A percentile compares a stretch with the other conserved stretches of the same genome.
These are phyloP conservation scores for Cladophialophora bantiana DNA, from an alignment of 2,329 filamentous ascomycete species.

Conservation along the genomic window DNA sequence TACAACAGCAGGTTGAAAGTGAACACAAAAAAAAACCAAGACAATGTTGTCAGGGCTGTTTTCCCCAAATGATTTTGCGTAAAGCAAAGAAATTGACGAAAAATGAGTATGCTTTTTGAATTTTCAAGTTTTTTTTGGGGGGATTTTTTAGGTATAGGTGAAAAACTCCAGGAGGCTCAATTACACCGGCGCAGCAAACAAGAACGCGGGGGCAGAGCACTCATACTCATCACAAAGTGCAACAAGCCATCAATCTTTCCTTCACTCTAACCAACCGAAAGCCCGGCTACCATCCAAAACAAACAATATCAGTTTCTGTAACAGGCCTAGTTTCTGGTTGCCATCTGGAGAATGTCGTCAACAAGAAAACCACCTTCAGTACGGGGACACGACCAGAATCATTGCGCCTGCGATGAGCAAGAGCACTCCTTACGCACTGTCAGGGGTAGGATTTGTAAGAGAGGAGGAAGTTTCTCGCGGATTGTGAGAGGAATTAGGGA, in stretches of 20 bases:
- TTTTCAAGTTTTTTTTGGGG: too few relatives aligned
- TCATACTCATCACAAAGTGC: not conserved
- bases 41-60: conserved; percentile 15
- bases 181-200: not conserved
- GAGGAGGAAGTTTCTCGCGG: too few relatives aligned
- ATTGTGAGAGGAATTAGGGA: too few relatives aligned
- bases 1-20: too few relatives aligned
- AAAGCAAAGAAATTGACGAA: conserved; percentile 40
- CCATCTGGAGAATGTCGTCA: too few relatives aligned
- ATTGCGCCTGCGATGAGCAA: too few relatives aligned
- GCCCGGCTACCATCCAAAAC: not conserved
- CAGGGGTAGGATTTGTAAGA: too few relatives aligned
- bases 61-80: conserved; percentile 40
- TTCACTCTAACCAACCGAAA: not conserved
- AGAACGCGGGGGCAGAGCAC: not conserved
- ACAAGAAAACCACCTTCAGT: too few relatives aligned
- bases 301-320: too few relatives aligned
- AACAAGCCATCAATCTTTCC: not conserved
- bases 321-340: too few relatives aligned
- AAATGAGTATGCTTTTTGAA: conserved; percentile 18
- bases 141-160: not conserved
- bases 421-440: too few relatives aligned
- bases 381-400: too few relatives aligned
- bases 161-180: not conserved
- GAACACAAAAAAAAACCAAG: not conserved